Base-by-base conservation (phyloP, 768 basidiomycete genomes). In the Leccinum obscurum region DNA sequence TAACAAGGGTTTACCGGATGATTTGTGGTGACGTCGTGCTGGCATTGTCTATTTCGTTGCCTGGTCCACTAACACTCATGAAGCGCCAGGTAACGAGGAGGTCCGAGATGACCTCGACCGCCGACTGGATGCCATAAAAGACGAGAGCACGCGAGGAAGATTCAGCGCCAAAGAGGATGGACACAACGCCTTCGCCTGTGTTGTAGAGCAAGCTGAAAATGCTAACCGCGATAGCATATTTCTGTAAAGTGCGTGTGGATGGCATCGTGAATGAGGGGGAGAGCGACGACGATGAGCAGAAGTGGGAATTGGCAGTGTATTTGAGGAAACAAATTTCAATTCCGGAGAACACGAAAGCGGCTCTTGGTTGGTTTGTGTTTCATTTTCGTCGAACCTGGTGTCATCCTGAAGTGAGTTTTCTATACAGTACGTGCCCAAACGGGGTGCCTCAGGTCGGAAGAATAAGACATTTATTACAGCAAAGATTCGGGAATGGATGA, bases 81-180 rank as follows among this genome's bases (percentile, higher is more conserved):
- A 81, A 82, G 32, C 80, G 69, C 80, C 81, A 82, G 11, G 79
- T 61, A 26, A 81, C 81, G 14, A 82, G 70, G 51, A 68, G 30
- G 4, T 80, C 74, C 20, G 81, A 81, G 54, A 77, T 67, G 34
- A 81, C 80, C 60, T 82, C 81, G 41, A 81, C 77, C 4, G 65
- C 78, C 0, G 81, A 81, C 48, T 82, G 81, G 15, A 82, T 74
- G 1, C 81, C 81, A 52, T 78, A 82, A 68, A 82, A 82, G 28
- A 82, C 69, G 44, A 82, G 75, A 7, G 81, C 75, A 5, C 69
- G 73, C 1, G 81, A 82, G 4, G 74, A 72, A 11, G 79, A 77
- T 34, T 81, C 80, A 55, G 75, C 71, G 1, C 81, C 81, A 54
- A 82, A 78, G 20, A 76, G 68, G 37, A 82, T 71, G 7, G 81